Evolutionary conservation across 2,329 filamentous ascomycete genomes (phyloP).

Genomic region (Neopestalotiopsis rosae): DNA sequence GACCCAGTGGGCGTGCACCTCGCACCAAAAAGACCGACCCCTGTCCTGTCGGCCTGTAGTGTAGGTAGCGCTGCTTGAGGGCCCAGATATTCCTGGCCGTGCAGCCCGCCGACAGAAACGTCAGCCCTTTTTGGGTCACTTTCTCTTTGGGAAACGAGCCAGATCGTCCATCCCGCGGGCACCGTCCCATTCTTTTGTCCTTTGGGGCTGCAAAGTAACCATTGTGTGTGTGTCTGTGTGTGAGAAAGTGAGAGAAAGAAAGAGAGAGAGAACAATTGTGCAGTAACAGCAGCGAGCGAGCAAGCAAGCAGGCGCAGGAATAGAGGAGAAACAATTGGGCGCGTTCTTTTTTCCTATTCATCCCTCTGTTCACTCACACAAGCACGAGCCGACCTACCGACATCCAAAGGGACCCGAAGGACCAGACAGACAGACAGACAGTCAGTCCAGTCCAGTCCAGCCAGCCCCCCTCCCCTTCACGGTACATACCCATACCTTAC

Average conservation of each 20-base stretch:
- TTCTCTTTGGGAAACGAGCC: slow-evolving; percentile 16
- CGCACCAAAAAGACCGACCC: background rate
- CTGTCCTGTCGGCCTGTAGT: background rate
- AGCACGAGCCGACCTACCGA: background rate
- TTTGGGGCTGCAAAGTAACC: background rate
- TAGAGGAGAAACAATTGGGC: background rate
- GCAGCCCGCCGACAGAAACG: slow-evolving; percentile 16
- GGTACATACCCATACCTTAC: background rate
- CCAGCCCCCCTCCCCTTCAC: background rate
- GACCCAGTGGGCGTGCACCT: background rate
- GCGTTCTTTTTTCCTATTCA: slow-evolving; percentile 3
- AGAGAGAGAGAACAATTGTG: background rate
- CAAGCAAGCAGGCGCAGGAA: background rate
- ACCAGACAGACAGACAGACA: slow-evolving; percentile 1
- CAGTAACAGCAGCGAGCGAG: background rate
- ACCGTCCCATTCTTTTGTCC: slow-evolving; percentile 22
- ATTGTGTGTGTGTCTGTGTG: background rate
- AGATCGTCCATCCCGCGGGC: slow-evolving; percentile 18
- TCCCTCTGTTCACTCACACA: background rate
- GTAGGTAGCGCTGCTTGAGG: slow-evolving; percentile 14
- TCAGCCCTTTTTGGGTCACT: slow-evolving; percentile 17
- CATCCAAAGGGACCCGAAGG: background rate
- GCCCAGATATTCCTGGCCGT: slow-evolving; percentile 6
- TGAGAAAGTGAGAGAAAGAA: background rate
- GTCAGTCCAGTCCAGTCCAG: too few species aligned